phyloP scores from a whole-genome alignment of 306 rosid species.

The Cucurbita argyrosperma region DNA sequence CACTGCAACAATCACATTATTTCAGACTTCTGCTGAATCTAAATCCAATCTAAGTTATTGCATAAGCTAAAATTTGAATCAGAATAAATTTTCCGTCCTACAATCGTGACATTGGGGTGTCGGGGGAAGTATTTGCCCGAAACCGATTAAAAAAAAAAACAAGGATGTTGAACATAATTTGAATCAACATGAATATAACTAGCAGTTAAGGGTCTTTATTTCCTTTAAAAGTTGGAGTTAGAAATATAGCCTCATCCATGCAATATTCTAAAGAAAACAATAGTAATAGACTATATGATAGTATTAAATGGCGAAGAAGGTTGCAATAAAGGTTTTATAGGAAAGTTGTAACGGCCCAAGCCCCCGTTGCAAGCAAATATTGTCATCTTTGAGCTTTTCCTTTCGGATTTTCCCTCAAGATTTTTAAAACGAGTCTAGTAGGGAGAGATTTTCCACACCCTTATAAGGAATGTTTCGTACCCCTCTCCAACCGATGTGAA shows the following conservation, averaged over 20 bases:
- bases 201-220: background rate
- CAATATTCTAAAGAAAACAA: background rate
- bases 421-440: no score
- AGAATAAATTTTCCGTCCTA: background rate
- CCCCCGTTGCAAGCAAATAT: no score
- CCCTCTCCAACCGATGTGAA: no score
- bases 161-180: background rate
- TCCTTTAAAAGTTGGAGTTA: background rate
- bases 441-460: no score
- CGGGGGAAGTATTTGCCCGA: background rate
- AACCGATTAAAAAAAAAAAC: background rate
- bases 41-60: background rate
- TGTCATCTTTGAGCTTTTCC: no score
- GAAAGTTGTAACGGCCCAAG: no score
- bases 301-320: no score
- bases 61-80: background rate
- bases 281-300: no score
- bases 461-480: no score
- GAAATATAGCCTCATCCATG: background rate
- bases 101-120: background rate
- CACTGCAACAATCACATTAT: conserved; percentile 38
- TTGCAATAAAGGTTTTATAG: background rate
- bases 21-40: background rate
- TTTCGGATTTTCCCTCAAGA: no score
- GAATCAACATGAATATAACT: background rate